Conservation (phyloP, 306 rosid species). For the Cajanus cajan region DNA sequence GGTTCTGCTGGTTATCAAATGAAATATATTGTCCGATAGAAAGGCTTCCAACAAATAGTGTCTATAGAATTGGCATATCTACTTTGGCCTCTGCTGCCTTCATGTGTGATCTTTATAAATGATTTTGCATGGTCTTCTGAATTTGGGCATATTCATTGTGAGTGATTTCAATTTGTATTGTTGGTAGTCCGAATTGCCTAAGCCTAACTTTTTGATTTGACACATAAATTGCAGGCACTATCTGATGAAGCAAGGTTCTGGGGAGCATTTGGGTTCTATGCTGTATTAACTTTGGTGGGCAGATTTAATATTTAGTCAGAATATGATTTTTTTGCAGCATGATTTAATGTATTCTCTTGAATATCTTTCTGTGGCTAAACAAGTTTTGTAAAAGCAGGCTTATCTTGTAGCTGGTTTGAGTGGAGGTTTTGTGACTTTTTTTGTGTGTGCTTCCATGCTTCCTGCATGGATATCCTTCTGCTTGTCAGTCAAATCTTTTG, state of each 20-base stretch:
- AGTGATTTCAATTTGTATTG: conserved; percentile 21
- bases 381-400: conserved; percentile 65
- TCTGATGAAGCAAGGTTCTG: conserved; percentile 87
- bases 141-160: conserved; percentile 1
- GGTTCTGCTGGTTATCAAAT: not conserved
- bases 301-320: conserved; percentile 7
- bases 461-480: conserved; percentile 71
- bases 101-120: not conserved
- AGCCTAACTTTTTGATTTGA: conserved; percentile 29
- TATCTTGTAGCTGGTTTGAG: conserved; percentile 81
- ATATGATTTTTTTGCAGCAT: conserved; percentile 5
- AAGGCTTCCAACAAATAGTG: not conserved
- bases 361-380: conserved; percentile 37
- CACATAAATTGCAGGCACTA: conserved; percentile 56
- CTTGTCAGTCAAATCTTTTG: conserved; percentile 63
- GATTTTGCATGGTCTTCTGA: conserved; percentile 10
- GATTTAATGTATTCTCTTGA: conserved; percentile 8
- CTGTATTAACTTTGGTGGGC: conserved; percentile 71
- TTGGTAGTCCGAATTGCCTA: conserved; percentile 13
- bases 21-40: conserved; percentile 2
- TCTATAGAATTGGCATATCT: conserved; percentile 4
- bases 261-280: conserved; percentile 93
- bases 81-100: conserved; percentile 8
- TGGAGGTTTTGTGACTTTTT: conserved; percentile 88
- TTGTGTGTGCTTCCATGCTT: conserved; percentile 68